A percentile compares a stretch with the other conserved stretches of the same genome.
Conservation (phyloP, 177 flowering plant species). For the Tripterygium wilfordii region DNA sequence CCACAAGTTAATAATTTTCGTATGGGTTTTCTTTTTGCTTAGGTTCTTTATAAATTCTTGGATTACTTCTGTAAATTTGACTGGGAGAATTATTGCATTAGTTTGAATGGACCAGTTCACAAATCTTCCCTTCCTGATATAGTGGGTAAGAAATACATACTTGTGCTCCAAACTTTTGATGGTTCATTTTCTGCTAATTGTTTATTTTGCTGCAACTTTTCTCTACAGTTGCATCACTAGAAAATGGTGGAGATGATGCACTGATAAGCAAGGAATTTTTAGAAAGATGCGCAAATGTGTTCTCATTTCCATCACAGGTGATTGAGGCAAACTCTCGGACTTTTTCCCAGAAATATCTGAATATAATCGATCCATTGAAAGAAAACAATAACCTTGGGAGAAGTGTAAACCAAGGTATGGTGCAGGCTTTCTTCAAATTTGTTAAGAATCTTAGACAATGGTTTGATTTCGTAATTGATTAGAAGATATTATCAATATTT, state of each 20-base stretch:
- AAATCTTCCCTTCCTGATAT: slow-evolving; percentile 31
- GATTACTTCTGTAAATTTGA: slow-evolving; percentile 51
- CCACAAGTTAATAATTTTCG: neutral
- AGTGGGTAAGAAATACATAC: slow-evolving; percentile 22
- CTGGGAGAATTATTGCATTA: slow-evolving; percentile 48
- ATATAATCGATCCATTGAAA: slow-evolving; percentile 56
- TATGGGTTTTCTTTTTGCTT: slow-evolving; percentile 1
- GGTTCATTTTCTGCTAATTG: neutral
- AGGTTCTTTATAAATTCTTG: slow-evolving; percentile 46
- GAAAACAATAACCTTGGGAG: slow-evolving; percentile 88
- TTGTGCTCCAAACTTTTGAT: neutral
- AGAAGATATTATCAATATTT: neutral
- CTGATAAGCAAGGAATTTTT: slow-evolving; percentile 57
- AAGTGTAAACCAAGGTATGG: slow-evolving; percentile 74
- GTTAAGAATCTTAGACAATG: neutral
- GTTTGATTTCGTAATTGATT: neutral
- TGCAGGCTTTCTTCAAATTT: neutral
- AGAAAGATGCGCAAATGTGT: slow-evolving; percentile 31
- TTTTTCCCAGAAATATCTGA: slow-evolving; percentile 64
- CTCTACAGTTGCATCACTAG: slow-evolving; percentile 29
- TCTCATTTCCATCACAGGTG: slow-evolving; percentile 36
- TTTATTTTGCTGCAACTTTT: neutral
- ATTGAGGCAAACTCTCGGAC: slow-evolving; percentile 27
- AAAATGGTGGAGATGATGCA: slow-evolving; percentile 26
- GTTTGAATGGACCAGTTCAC: slow-evolving; percentile 40